phyloP scores from a whole-genome alignment of 202 grass and related monocot species.

The Zizania palustris region DNA sequence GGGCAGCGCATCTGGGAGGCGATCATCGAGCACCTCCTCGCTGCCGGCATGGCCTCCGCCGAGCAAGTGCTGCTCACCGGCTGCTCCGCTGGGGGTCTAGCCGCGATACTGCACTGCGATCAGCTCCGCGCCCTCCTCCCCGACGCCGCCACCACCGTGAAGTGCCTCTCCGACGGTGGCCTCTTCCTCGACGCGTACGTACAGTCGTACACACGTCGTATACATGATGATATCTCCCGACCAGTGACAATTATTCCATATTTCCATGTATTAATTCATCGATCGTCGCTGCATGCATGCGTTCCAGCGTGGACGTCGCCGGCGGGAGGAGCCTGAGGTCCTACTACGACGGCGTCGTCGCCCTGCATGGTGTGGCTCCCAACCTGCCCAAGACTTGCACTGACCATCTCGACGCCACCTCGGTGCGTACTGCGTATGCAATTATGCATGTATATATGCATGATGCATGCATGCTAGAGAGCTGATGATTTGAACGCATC shows the following conservation, averaged over 20 bases:
- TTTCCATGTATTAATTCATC: not conserved
- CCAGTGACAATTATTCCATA: too few relatives aligned
- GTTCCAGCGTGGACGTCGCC: slow-evolving; percentile 59
- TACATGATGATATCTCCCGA: too few relatives aligned
- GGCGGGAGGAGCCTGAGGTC: slow-evolving; percentile 57
- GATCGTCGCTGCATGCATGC: not conserved
- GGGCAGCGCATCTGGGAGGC: slow-evolving; percentile 83
- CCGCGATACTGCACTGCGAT: slow-evolving; percentile 81
- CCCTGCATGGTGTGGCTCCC: slow-evolving; percentile 55
- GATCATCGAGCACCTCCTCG: slow-evolving; percentile 67
- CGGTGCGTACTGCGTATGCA: slow-evolving; percentile 29
- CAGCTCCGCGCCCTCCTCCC: slow-evolving; percentile 65
- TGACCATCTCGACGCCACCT: slow-evolving; percentile 59
- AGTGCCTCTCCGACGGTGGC: slow-evolving; percentile 85
- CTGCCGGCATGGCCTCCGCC: slow-evolving; percentile 65
- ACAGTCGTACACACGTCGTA: not conserved
- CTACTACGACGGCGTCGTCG: slow-evolving; percentile 62
- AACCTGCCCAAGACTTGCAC: slow-evolving; percentile 71
- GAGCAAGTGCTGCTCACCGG: slow-evolving; percentile 66
- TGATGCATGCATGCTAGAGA: too few relatives aligned
- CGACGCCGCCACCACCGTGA: slow-evolving; percentile 49
- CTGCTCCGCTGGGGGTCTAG: slow-evolving; percentile 82
- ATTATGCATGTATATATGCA: too few relatives aligned
- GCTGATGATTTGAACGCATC: too few relatives aligned
- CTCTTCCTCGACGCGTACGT: slow-evolving; percentile 88